phyloP scores from a whole-genome alignment of 805 yeast species.

The Wickerhamiella sorbophila region DNA sequence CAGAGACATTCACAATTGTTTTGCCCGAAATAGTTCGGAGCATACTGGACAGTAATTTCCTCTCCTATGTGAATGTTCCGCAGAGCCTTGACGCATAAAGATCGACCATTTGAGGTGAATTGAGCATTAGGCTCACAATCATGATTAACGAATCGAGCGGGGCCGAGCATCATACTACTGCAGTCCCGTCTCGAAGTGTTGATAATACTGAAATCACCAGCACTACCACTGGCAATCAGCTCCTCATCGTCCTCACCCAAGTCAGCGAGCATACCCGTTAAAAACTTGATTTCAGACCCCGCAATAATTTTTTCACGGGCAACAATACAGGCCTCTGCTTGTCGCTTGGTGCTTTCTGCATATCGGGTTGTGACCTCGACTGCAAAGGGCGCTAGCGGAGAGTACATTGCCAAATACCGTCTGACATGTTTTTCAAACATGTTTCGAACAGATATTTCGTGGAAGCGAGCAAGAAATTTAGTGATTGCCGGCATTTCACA shows the following conservation, averaged over 20 bases:
- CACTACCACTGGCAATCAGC: constrained; percentile 18
- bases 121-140: constrained; percentile 33
- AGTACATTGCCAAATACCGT: constrained; percentile 27
- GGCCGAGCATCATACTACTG: constrained; percentile 34
- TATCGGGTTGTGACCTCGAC: constrained; percentile 33
- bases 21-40: constrained; percentile 32
- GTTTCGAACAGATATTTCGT: constrained; percentile 11
- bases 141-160: constrained; percentile 35
- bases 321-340: constrained; percentile 29
- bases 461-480: constrained; percentile 20
- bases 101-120: constrained; percentile 23
- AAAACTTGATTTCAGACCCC: constrained; percentile 25
- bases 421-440: constrained; percentile 28
- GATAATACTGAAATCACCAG: constrained; percentile 31
- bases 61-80: constrained; percentile 30
- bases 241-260: constrained; percentile 26
- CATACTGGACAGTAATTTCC: constrained; percentile 33
- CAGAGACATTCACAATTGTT: constrained; percentile 33
- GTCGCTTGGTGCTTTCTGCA: constrained; percentile 16
- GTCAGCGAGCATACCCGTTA: constrained; percentile 29
- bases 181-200: constrained; percentile 25
- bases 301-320: constrained; percentile 23
- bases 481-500: constrained; percentile 18
- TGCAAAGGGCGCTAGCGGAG: constrained; percentile 30
- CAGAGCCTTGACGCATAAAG: constrained; percentile 25